Evolutionary conservation across 208 protist genomes (phyloP).

Genomic region (Leishmania braziliensis): DNA sequence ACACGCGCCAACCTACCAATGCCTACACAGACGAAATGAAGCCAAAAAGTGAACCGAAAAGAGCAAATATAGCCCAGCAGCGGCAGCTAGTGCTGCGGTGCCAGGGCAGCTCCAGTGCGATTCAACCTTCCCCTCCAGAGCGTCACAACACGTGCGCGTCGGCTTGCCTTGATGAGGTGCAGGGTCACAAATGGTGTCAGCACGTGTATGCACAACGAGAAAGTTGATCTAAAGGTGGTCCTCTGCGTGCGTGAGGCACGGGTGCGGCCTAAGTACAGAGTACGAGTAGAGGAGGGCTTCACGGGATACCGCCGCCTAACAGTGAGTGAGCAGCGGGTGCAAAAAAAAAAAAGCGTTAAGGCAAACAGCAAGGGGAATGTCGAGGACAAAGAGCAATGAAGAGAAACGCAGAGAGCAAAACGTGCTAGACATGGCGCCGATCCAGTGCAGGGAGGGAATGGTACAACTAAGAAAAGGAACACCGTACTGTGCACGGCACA

Average conservation of each 20-base stretch:
- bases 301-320: background rate
- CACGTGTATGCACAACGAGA: background rate
- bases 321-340: background rate
- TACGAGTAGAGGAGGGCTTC: background rate
- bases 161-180: background rate
- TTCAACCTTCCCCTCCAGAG: background rate
- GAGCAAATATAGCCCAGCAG: background rate
- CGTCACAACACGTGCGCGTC: background rate
- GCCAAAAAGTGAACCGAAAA: background rate
- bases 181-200: background rate
- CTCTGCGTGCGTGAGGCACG: background rate
- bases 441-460: background rate
- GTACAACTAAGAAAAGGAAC: background rate
- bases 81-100: background rate
- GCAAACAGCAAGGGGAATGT: background rate
- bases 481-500: background rate
- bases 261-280: background rate
- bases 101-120: background rate
- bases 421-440: background rate
- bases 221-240: background rate
- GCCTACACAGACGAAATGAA: background rate
- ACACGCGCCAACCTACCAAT: background rate
- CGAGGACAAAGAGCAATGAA: background rate
- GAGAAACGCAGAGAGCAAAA: background rate
- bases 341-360: background rate